A percentile compares a stretch with the other conserved stretches of the same genome.
Conservation (phyloP, 2,329 filamentous ascomycete species). For the Aspergillus calidoustus region DNA sequence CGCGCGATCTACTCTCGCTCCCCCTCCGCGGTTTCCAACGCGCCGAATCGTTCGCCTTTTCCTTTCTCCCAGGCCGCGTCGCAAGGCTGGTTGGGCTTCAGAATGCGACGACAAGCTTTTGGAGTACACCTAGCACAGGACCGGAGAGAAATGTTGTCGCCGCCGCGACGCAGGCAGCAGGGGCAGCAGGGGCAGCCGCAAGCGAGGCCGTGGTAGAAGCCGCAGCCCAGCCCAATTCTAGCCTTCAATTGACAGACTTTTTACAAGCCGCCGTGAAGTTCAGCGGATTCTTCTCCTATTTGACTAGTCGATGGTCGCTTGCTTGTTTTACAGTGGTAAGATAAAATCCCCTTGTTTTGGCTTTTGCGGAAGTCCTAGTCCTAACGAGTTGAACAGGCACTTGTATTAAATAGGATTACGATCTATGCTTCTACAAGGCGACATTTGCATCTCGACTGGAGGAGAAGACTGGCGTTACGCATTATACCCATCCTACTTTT, state of each 20-base stretch:
- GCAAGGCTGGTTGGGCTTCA: conserved; percentile 36
- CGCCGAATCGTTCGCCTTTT: conserved; percentile 42
- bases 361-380: conserved; percentile 1
- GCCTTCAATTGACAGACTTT: conserved; percentile 47
- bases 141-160: conserved; percentile 47
- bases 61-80: conserved; percentile 39
- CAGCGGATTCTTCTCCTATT: conserved; percentile 85
- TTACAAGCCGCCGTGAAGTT: conserved; percentile 67
- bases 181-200: conserved; percentile 39
- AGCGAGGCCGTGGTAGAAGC: conserved; percentile 39
- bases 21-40: conserved; percentile 44
- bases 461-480: conserved; percentile 71
- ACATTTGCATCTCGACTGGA: conserved; percentile 75
- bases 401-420: conserved; percentile 86
- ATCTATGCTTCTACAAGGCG: conserved; percentile 91
- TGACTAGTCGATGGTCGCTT: conserved; percentile 90
- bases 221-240: conserved; percentile 36
- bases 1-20: conserved; percentile 39
- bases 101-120: conserved; percentile 30
- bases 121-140: conserved; percentile 29
- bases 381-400: conserved; percentile 56
- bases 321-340: conserved; percentile 77
- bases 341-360: conserved; percentile 8
- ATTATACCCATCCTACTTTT: conserved; percentile 73
- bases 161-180: conserved; percentile 42